These are phyloP conservation scores for Phytophthora uliginosa DNA, from an alignment of 352 stramenopile genomes.

Conservation along the genomic window DNA sequence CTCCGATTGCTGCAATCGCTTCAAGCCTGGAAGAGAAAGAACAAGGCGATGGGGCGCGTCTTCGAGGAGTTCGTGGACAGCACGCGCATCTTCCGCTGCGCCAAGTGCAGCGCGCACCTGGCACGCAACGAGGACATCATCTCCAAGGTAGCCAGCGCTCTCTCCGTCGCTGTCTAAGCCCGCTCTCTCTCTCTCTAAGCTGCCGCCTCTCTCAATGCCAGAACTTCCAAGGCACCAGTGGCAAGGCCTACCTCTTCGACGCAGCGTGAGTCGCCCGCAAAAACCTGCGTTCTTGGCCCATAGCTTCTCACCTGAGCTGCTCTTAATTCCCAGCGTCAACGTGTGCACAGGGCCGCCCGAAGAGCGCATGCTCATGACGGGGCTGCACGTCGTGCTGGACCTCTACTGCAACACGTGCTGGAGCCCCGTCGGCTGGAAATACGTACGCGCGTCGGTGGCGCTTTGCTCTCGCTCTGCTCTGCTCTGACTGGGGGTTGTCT, in stretches of 20 bases:
- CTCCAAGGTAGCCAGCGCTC: constrained; percentile 82
- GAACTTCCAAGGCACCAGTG: constrained; percentile 85
- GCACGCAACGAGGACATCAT: constrained; percentile 95
- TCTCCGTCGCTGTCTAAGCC: background rate
- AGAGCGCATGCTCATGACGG: constrained; percentile 95
- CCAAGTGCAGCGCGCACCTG: constrained; percentile 93
- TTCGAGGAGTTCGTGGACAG: constrained; percentile 95
- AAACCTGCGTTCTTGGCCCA: background rate
- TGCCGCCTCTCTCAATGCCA: constrained; percentile 26
- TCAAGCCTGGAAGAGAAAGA: constrained; percentile 5
- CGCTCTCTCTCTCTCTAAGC: background rate
- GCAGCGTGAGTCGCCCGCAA: constrained; percentile 58
- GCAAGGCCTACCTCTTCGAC: constrained; percentile 95
- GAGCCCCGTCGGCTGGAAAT: constrained; percentile 95
- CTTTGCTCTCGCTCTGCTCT: background rate
- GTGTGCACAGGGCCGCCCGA: constrained; percentile 89
- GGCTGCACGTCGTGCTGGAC: constrained; percentile 95
- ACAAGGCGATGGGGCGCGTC: constrained; percentile 71
- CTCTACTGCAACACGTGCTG: constrained; percentile 96
- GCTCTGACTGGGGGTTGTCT: background rate
- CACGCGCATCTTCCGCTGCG: constrained; percentile 92
- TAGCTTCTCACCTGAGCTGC: constrained; percentile 2
- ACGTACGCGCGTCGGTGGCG: constrained; percentile 51
- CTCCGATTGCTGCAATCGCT: constrained; percentile 9
- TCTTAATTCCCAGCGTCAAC: constrained; percentile 71